A percentile compares a stretch with the other conserved stretches of the same genome.
These are phyloP conservation scores for Poa pratensis DNA, from an alignment of 176 grass and related monocot genomes.

Conservation along the genomic window DNA sequence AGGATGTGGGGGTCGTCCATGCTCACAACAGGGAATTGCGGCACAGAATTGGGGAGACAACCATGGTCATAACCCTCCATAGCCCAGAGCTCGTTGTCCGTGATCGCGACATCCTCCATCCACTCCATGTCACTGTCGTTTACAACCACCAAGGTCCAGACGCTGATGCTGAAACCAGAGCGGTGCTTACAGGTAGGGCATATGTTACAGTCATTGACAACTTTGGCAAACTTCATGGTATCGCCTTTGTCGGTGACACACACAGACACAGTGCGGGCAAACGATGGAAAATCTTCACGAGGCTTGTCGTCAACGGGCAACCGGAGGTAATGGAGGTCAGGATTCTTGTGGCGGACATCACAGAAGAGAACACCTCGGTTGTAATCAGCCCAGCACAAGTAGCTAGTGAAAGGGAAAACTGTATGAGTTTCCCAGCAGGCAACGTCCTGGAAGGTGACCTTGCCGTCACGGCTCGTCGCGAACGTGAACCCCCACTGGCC, in stretches of 20 bases:
- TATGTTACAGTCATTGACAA: background rate
- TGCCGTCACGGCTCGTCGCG: background rate
- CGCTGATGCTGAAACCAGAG: background rate
- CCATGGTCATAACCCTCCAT: background rate
- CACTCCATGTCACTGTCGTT: background rate
- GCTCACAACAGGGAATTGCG: background rate
- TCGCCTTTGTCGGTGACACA: background rate
- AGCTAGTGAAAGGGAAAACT: background rate
- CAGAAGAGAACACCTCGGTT: background rate
- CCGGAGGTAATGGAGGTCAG: background rate
- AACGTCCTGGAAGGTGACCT: background rate
- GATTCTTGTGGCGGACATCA: background rate
- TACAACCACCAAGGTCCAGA: background rate
- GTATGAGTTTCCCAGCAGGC: background rate
- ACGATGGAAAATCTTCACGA: background rate
- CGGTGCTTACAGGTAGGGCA: background rate
- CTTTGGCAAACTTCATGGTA: background rate
- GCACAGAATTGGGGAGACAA: background rate
- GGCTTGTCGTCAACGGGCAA: background rate
- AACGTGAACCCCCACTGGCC: background rate
- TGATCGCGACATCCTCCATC: background rate
- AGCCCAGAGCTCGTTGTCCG: background rate
- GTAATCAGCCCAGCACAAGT: conserved; percentile 23
- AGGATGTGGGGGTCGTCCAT: background rate
- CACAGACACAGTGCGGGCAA: background rate